Evolutionary conservation across 116 monocot genomes (phyloP), one percentile per base, ranked within the genome.

Genomic region (Papilionanthe hybrid): DNA sequence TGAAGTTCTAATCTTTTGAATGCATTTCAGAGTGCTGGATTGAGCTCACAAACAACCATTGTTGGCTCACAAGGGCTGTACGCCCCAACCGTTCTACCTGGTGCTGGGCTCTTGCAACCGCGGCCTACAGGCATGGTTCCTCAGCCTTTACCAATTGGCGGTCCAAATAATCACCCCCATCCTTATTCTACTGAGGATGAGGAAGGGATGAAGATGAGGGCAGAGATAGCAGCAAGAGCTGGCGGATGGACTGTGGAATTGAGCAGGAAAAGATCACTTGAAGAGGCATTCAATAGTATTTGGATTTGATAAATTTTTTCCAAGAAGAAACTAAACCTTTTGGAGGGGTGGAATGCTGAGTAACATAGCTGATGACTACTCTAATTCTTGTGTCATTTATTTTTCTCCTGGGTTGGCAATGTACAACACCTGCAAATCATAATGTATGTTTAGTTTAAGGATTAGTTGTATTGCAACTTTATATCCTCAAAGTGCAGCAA

Each of bases 201-300:
- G 72, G 93, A 90, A 72, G 76, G 83, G 41, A 76, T 79, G 83
- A 86, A 71, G 80, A 60, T 89, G 18, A 83, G 83, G 48, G 86
- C 88, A 41, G 86, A 89, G 45, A 89, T 86, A 75, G 92, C 83
- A 1, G 92, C 92, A 1, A 87, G 86, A 57, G 96, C 96, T 28
- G 96, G 96, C 7, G 96, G 96, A 25, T 96, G 96, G 96, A 94
- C 86, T 6, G 7, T 69, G 3, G 96, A 94, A 20, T 42, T 92
- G 73, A 84, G 94, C 80, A 90, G 83, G 79, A 90, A 75, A 84
- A 86, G 96, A 78, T 92, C 96, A 7, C 78, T 94, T 19, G 92
- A 96, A 85, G 96, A 96, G 80, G 90, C 96, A 42, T 94, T 96
- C 83, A 83, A 89, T 72, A 87, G 89, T 75, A 87, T 96, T 75